phyloP scores from a whole-genome alignment of 73 alveolate genomes.

The Blepharisma japonicum region DNA sequence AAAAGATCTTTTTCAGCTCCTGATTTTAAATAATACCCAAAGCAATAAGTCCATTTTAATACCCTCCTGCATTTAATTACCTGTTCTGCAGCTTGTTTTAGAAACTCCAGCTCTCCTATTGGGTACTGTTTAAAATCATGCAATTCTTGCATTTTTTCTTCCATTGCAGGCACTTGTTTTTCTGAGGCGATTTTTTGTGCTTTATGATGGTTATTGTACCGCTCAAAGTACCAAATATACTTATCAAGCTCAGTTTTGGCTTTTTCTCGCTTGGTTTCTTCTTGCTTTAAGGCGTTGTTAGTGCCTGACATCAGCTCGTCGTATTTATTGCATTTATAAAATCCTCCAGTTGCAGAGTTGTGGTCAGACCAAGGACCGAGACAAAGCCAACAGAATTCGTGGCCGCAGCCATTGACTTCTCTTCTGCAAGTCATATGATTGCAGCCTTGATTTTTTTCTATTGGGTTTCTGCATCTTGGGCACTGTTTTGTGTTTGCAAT shows the following conservation, averaged over 20 bases:
- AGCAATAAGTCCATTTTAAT: conserved; percentile 82
- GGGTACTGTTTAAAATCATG: conserved; percentile 62
- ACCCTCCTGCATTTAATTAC: conserved; percentile 83
- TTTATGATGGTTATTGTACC: conserved; percentile 54
- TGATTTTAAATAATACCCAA: conserved; percentile 70
- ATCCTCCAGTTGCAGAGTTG: conserved; percentile 59
- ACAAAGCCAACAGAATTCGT: conserved; percentile 92
- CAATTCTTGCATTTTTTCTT: conserved; percentile 40
- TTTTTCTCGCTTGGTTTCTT: conserved; percentile 41
- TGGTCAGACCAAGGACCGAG: conserved; percentile 60
- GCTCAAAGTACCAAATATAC: conserved; percentile 79
- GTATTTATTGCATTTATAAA: conserved; percentile 72
- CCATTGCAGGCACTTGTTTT: conserved; percentile 35
- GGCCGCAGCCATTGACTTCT: conserved; percentile 61
- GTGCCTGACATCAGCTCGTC: conserved; percentile 56
- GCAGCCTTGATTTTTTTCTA: conserved; percentile 93
- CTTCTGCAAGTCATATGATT: conserved; percentile 91
- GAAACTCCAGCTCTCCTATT: conserved; percentile 69
- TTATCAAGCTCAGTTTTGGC: conserved; percentile 78
- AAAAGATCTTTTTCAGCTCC: conserved; percentile 50
- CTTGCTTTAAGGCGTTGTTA: conserved; percentile 16
- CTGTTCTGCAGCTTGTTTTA: conserved; percentile 72
- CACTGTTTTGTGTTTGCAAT: conserved; percentile 66
- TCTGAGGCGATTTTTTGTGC: conserved; percentile 42
- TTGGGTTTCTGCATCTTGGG: conserved; percentile 82